A percentile compares a stretch with the other conserved stretches of the same genome.
phyloP scores from a whole-genome alignment of 192 early-diverging fungal genomes.

The Tieghemiomyces parasiticus region DNA sequence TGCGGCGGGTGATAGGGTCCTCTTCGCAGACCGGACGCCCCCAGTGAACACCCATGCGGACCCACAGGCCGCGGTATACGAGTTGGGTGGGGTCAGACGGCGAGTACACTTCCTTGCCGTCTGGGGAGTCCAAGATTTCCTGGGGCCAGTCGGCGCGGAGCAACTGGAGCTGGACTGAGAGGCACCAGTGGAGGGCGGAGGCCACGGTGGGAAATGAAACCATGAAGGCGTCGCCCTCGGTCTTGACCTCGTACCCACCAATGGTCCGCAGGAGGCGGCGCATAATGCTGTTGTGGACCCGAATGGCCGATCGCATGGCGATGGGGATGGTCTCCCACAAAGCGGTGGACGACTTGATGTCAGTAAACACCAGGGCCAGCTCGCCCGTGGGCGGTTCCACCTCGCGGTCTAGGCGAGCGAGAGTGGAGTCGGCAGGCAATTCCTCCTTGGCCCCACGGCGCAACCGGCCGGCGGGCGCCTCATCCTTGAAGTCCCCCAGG shows the following conservation, averaged over 20 bases:
- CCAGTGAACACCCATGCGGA: slow-evolving; percentile 91
- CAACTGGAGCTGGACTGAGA: slow-evolving; percentile 70
- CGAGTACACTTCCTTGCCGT: slow-evolving; percentile 59
- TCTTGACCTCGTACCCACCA: slow-evolving; percentile 91
- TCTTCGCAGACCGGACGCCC: slow-evolving; percentile 74
- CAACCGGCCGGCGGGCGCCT: slow-evolving; percentile 12
- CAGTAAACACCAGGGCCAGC: slow-evolving; percentile 80
- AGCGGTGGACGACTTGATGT: slow-evolving; percentile 86
- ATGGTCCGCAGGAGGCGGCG: slow-evolving; percentile 60
- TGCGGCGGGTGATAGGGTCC: slow-evolving; percentile 76
- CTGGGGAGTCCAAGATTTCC: slow-evolving; percentile 61
- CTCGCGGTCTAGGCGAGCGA: slow-evolving; percentile 52
- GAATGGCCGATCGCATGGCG: slow-evolving; percentile 77
- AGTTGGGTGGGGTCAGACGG: slow-evolving; percentile 29
- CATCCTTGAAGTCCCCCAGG: slow-evolving; percentile 10
- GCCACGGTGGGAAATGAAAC: slow-evolving; percentile 72
- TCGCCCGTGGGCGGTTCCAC: slow-evolving; percentile 70
- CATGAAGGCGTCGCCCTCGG: slow-evolving; percentile 92
- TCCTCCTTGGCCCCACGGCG: slow-evolving; percentile 26
- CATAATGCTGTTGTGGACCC: slow-evolving; percentile 73
- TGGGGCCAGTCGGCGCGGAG: slow-evolving; percentile 74
- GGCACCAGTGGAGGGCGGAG: slow-evolving; percentile 72
- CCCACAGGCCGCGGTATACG: slow-evolving; percentile 73
- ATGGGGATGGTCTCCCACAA: slow-evolving; percentile 77
- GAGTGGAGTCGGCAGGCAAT: slow-evolving; percentile 31